Conservation (phyloP, 371 early-diverging fungal genomes). For the Basidiobolus heterosporus region DNA sequence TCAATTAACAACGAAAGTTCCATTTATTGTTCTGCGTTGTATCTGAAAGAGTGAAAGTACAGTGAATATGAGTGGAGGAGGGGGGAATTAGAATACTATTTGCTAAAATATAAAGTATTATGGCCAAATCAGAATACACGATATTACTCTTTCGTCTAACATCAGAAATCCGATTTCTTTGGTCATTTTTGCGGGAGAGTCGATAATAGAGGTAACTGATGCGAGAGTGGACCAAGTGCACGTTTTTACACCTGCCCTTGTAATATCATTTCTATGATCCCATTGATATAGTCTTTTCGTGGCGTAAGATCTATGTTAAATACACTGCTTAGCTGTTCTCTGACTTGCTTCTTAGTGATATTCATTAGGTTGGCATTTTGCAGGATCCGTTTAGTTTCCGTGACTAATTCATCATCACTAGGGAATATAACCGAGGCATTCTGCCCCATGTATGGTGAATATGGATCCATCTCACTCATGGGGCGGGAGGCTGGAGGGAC, state of each 20-base stretch:
- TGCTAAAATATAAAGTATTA: too few species aligned
- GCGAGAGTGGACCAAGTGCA: too few species aligned
- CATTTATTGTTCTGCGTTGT: too few species aligned
- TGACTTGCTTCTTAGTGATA: conserved; percentile 70
- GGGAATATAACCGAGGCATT: conserved; percentile 17
- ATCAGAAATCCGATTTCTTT: too few species aligned
- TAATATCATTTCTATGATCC: conserved; percentile 44
- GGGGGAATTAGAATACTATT: too few species aligned
- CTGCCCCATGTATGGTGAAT: background rate
- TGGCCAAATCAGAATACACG: too few species aligned
- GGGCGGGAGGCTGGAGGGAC: background rate
- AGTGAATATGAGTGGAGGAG: too few species aligned
- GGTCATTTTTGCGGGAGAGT: too few species aligned
- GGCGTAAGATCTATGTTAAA: conserved; percentile 62
- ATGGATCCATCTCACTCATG: conserved; percentile 1
- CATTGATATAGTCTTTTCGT: conserved; percentile 69
- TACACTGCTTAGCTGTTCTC: conserved; percentile 53
- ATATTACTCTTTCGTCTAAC: too few species aligned
- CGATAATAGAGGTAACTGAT: too few species aligned
- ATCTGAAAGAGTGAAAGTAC: too few species aligned
- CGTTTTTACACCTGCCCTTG: conserved; percentile 1
- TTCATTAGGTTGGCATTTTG: conserved; percentile 60
- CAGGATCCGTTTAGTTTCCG: conserved; percentile 64
- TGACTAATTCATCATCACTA: conserved; percentile 64
- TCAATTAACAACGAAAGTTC: too few species aligned